phyloP scores from a whole-genome alignment of 805 yeast species.

The Candida silvatica region DNA sequence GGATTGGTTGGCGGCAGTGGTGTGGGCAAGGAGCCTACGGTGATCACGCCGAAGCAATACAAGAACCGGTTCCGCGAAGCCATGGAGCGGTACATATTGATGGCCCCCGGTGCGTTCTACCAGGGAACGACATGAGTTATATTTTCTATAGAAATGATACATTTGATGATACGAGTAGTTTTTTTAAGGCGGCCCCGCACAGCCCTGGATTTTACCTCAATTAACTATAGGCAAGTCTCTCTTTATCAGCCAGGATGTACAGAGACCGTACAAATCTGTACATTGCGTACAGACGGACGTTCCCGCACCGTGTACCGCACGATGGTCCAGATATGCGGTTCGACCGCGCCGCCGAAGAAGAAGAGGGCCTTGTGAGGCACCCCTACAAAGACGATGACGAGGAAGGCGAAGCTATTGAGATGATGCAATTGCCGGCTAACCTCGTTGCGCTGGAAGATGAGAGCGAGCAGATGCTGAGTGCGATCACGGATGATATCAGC shows the following conservation, averaged over 20 bases:
- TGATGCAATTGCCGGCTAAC: slow-evolving; percentile 66
- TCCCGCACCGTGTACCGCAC: slow-evolving; percentile 50
- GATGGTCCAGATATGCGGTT: slow-evolving; percentile 19
- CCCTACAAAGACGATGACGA: slow-evolving; percentile 17
- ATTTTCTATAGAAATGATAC: no score
- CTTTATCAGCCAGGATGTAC: slow-evolving; percentile 42
- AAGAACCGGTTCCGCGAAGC: slow-evolving; percentile 93
- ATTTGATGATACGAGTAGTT: no score
- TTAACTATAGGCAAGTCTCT: no score
- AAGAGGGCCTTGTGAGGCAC: slow-evolving; percentile 43
- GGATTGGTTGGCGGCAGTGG: slow-evolving; percentile 75
- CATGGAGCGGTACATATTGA: slow-evolving; percentile 89
- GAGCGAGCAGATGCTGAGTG: slow-evolving; percentile 52
- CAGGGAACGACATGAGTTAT: slow-evolving; percentile 16
- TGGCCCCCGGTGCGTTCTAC: slow-evolving; percentile 69
- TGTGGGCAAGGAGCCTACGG: slow-evolving; percentile 89
- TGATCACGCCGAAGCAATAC: slow-evolving; percentile 94
- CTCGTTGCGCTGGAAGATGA: slow-evolving; percentile 68
- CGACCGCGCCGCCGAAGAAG: slow-evolving; percentile 40
- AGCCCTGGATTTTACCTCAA: no score
- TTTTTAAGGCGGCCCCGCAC: no score
- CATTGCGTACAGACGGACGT: slow-evolving; percentile 82
- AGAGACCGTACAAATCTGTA: slow-evolving; percentile 92
- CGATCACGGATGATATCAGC: slow-evolving; percentile 45
- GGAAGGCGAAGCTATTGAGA: slow-evolving; percentile 31